Evolutionary conservation across 1,284 basidiomycete species (phyloP), one percentile per base, ranked within the genome.

Genomic region (Boletus smithii): DNA sequence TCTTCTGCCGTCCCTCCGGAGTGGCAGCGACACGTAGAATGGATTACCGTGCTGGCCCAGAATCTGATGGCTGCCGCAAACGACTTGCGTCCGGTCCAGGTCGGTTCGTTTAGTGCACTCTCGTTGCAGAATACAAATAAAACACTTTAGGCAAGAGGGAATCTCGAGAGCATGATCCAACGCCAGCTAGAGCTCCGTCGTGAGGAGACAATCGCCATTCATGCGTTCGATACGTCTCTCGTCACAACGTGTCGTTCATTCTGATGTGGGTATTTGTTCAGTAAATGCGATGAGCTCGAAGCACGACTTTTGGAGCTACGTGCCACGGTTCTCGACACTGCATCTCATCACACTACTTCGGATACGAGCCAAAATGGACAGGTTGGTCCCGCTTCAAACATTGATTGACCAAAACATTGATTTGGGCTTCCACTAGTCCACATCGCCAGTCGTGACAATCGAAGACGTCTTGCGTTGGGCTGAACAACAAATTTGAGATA

Each of bases 11-110:
- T 65, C 17, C 70, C 73, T 29, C 82, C 85, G 13, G 84, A 85
- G 53, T 89, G 86, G 87, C 75, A 80, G 48, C 69, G 76, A 42
- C 77, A 83, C 43, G 71, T 85, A 4, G 83, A 87, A 59, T 90
- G 87, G 87, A 83, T 88, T 40, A 80, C 74, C 14, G 70, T 85
- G 2, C 75, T 89, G 46, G 77, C 79, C n/a, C 85, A 86, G 62
- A 89, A 90, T 62, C 70, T 89, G 33, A 87, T 89, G 83, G 86
- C 85, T 7, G 84, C 86, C 20, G 85, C 84, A 26, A 88, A 89
- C 55, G 86, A 90, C 57, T 67, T 89, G 46, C 79, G 86, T n/a
- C 87, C 87, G 3, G 83, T 88, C 8, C 87, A 89, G 73, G 85
- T 82, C 54, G 20, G 67, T 57, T 36, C 20, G 30, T 42, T 35